phyloP scores from a whole-genome alignment of 164 flowering plant species.

The Akebia trifoliata region DNA sequence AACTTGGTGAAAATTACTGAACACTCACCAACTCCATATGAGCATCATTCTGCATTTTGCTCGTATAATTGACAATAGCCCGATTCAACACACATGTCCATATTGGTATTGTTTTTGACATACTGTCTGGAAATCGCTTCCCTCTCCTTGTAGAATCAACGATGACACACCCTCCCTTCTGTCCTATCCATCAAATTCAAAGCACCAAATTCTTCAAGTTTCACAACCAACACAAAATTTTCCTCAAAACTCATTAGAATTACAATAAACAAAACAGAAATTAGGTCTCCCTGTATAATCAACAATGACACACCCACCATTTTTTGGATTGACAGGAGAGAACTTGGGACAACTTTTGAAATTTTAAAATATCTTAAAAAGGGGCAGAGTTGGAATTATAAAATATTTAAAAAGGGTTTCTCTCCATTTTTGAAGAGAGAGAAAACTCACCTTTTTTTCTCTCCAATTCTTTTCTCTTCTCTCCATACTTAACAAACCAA shows the following conservation, averaged over 20 bases:
- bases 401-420: too few species aligned
- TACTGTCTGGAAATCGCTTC: conserved; percentile 95
- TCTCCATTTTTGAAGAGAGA: too few species aligned
- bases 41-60: conserved; percentile 6
- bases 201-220: conserved; percentile 1
- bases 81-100: conserved; percentile 92
- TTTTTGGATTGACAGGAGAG: too few species aligned
- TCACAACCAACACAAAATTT: not conserved
- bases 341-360: too few species aligned
- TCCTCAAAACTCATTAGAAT: not conserved
- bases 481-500: too few species aligned
- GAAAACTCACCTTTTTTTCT: too few species aligned
- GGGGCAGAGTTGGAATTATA: too few species aligned
- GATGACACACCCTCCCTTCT: conserved; percentile 85
- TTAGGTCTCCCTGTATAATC: too few species aligned
- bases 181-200: conserved; percentile 49
- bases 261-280: not conserved
- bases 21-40: conserved; percentile 10
- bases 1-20: not conserved
- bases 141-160: conserved; percentile 95
- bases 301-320: too few species aligned
- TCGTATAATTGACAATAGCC: conserved; percentile 38
- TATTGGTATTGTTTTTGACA: conserved; percentile 94
- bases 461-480: too few species aligned
- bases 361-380: too few species aligned